Evolutionary conservation across 306 rosid species (phyloP).

Genomic region (Carpinus fangiana): DNA sequence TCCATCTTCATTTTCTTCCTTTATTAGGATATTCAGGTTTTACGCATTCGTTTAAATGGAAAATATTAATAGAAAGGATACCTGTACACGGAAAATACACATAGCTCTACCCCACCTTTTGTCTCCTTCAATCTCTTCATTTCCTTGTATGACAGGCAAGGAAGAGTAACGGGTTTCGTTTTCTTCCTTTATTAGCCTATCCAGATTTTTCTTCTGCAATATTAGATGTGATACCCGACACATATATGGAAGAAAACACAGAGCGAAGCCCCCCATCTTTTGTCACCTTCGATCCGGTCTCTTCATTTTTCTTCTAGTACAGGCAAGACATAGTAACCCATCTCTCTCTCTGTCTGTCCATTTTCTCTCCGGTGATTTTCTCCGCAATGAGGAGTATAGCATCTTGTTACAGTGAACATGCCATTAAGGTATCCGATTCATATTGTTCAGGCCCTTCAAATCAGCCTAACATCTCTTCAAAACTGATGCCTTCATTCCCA

Average conservation of each 20-base stretch:
- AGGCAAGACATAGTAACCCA: constrained; percentile 25
- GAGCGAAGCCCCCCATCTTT: constrained; percentile 21
- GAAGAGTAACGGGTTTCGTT: constrained; percentile 30
- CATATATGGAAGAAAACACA: constrained; percentile 33
- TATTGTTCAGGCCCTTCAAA: constrained; percentile 79
- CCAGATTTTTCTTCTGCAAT: neutral
- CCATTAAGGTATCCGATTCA: constrained; percentile 75
- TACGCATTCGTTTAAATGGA: neutral
- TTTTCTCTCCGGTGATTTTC: constrained; percentile 13
- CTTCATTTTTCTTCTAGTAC: constrained; percentile 31
- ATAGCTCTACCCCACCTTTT: constrained; percentile 26
- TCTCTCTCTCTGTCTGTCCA: constrained; percentile 1
- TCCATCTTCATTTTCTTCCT: constrained; percentile 3
- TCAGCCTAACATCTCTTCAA: constrained; percentile 34
- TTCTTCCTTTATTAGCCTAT: constrained; percentile 6
- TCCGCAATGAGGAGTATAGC: constrained; percentile 68
- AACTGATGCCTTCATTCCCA: constrained; percentile 30
- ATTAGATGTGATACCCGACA: constrained; percentile 6
- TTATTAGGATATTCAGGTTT: neutral
- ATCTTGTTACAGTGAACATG: constrained; percentile 87
- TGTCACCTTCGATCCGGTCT: constrained; percentile 43
- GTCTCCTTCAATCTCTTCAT: constrained; percentile 32
- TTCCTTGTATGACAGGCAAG: constrained; percentile 33
- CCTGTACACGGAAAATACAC: constrained; percentile 30
- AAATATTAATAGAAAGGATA: constrained; percentile 9